Evolutionary conservation across 805 yeast genomes (phyloP), one percentile per base, ranked within the genome.

Genomic region (Candida oleophila): DNA sequence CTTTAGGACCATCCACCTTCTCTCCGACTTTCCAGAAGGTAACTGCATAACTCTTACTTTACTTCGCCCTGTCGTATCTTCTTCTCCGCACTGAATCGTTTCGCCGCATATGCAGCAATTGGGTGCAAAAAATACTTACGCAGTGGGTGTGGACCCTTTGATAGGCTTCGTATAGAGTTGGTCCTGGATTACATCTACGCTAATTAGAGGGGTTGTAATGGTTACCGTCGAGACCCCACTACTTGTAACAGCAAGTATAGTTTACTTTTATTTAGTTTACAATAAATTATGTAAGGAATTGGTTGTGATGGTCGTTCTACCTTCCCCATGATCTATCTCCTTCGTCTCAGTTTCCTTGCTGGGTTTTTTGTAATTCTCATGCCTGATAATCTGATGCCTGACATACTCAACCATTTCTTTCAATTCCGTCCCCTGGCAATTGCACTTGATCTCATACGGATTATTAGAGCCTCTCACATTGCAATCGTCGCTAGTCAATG

Each of bases 401-500:
- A 41, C 12, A 22, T 40, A 43, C 15, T 33, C 21, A 12, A 38
- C 20, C 20, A 41, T 43, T 20, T 21, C 25, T 8, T 22, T 19
- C 19, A 45, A 41, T 22, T 50, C 54, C n/a, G 16, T 11, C 4
- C 51, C 54, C 14, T 37, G 20, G 33, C 54, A 50, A 1, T 28
- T 16, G 38, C 54, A 50, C 16, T 36, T 16, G 3, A 50, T 46
- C 30, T 50, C 51, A 12, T 45, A 42, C 32, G 47, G 41, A 36
- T 36, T 34, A 14, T 20, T 4, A 3, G 22, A 18, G 14, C 22
- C 38, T 25, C 44, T 15, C 15, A 15, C 18, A 18, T 36, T 30
- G 21, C 33, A 21, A 11, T 30, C 20, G 16, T 28, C 19, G 12
- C 19, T 36, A 8, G 39, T 36, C 4, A 43, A 21, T 18, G 25